phyloP scores from a whole-genome alignment of 108 stramenopile species.

The Poteriospumella lacustris region DNA sequence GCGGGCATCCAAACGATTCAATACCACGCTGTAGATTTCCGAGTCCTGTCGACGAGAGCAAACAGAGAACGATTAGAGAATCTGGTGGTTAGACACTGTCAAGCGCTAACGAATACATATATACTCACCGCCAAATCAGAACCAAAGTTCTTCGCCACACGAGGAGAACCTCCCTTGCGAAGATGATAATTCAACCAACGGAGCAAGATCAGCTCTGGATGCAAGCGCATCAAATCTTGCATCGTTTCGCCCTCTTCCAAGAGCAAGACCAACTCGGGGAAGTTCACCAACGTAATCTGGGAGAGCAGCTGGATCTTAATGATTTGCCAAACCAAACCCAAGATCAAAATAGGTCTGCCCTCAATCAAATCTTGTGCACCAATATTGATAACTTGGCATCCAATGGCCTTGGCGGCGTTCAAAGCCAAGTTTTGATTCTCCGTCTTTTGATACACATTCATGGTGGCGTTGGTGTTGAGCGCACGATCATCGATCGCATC shows the following conservation, averaged over 20 bases:
- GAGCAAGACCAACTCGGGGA: conserved; percentile 54
- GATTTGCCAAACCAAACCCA: conserved; percentile 59
- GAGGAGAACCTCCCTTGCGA: conserved; percentile 26
- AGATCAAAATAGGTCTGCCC: conserved; percentile 52
- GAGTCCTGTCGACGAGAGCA: conserved; percentile 33
- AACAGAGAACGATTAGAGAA: neutral
- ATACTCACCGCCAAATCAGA: conserved; percentile 1
- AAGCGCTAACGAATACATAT: conserved; percentile 16
- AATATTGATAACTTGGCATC: conserved; percentile 57
- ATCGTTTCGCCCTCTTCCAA: conserved; percentile 54
- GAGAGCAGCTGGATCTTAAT: conserved; percentile 55
- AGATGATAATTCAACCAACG: conserved; percentile 64
- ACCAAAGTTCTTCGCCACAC: neutral
- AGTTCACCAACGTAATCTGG: conserved; percentile 48
- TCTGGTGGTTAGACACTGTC: neutral
- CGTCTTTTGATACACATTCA: conserved; percentile 34
- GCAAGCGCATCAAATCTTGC: conserved; percentile 43
- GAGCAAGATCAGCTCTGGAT: conserved; percentile 53
- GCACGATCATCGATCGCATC: conserved; percentile 53
- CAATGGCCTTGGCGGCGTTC: conserved; percentile 55
- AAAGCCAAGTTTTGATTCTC: conserved; percentile 60
- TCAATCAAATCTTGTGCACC: conserved; percentile 53
- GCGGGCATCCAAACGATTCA: conserved; percentile 38
- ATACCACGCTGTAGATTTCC: conserved; percentile 40
- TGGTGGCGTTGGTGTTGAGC: conserved; percentile 32